Percentiles rank a stretch among this genome's conserved stretches.
phyloP scores from a whole-genome alignment of 2,329 filamentous ascomycete genomes.

The Fusarium proliferatum region DNA sequence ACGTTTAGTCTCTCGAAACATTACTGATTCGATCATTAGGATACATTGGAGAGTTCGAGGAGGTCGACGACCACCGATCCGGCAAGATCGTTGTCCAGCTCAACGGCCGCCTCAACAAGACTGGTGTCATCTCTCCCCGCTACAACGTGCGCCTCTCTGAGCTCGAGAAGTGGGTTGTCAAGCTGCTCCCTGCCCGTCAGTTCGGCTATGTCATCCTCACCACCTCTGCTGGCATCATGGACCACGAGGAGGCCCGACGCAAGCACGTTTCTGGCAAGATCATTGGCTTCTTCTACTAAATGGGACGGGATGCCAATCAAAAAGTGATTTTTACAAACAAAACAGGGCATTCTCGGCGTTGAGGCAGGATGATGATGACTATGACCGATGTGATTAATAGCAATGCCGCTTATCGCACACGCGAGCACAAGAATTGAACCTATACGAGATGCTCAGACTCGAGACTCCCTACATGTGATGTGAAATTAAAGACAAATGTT shows the following conservation, averaged over 20 bases:
- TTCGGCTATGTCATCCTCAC: slow-evolving; percentile 99
- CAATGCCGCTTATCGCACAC: slow-evolving; percentile 48
- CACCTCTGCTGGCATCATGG: slow-evolving; percentile 99
- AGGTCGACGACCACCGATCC: slow-evolving; percentile 98
- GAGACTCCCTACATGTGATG: slow-evolving; percentile 6
- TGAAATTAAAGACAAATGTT: not conserved
- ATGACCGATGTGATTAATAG: slow-evolving; percentile 51
- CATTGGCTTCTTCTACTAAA: slow-evolving; percentile 99
- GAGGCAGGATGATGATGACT: slow-evolving; percentile 49
- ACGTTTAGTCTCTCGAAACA: slow-evolving; percentile 98
- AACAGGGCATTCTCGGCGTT: slow-evolving; percentile 53
- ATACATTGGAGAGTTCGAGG: slow-evolving; percentile 99
- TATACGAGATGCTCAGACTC: slow-evolving; percentile 46
- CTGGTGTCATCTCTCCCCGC: slow-evolving; percentile 97
- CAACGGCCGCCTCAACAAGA: slow-evolving; percentile 99
- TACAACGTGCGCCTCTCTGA: slow-evolving; percentile 99
- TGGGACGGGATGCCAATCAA: slow-evolving; percentile 43
- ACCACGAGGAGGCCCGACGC: slow-evolving; percentile 98
- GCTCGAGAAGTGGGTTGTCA: slow-evolving; percentile 99
- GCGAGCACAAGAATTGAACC: slow-evolving; percentile 52
- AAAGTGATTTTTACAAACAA: slow-evolving; percentile 43
- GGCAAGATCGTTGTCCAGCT: slow-evolving; percentile 99
- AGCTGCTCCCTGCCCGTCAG: slow-evolving; percentile 98
- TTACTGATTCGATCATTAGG: slow-evolving; percentile 73
- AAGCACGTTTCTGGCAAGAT: slow-evolving; percentile 99